A percentile compares a stretch with the other conserved stretches of the same genome.
Evolutionary conservation across 495 filamentous ascomycete species (phyloP).

Genomic region (Paragyromitra xinjiangensis): DNA sequence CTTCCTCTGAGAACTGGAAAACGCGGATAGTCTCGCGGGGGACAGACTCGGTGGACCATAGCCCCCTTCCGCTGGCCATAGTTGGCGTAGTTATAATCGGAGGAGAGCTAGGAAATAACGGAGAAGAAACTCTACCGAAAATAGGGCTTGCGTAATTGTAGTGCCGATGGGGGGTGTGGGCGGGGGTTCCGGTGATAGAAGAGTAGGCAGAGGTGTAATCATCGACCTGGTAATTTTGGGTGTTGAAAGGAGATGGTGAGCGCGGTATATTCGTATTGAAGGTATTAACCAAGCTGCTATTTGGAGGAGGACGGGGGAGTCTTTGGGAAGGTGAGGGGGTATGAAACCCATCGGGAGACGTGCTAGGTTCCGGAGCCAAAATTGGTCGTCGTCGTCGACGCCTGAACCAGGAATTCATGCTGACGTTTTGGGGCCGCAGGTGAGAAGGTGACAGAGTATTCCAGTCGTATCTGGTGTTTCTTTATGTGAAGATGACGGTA

Average conservation of each 20-base stretch:
- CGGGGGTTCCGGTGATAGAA: not conserved
- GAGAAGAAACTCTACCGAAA: no score
- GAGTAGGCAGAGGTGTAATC: not conserved
- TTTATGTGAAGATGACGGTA: not conserved
- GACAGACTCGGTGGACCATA: no score
- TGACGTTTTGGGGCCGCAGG: not conserved
- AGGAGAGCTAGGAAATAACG: not conserved
- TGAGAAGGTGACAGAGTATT: not conserved
- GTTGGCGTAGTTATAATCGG: not conserved
- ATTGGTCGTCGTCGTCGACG: not conserved
- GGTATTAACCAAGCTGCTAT: no score
- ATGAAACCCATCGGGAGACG: not conserved
- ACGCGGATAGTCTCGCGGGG: not conserved
- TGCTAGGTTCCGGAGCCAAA: not conserved
- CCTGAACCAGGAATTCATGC: not conserved
- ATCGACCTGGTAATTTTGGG: not conserved
- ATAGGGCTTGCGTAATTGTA: not conserved
- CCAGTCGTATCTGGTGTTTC: not conserved
- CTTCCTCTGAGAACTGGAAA: slow-evolving; percentile 6
- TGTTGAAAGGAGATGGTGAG: not conserved
- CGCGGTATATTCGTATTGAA: not conserved
- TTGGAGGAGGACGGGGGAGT: not conserved
- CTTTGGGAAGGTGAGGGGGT: not conserved
- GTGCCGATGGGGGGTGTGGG: not conserved
- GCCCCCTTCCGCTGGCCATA: not conserved